Conservation (phyloP, 2,329 filamentous ascomycete species). For the Ceratocystis alfenasii region DNA sequence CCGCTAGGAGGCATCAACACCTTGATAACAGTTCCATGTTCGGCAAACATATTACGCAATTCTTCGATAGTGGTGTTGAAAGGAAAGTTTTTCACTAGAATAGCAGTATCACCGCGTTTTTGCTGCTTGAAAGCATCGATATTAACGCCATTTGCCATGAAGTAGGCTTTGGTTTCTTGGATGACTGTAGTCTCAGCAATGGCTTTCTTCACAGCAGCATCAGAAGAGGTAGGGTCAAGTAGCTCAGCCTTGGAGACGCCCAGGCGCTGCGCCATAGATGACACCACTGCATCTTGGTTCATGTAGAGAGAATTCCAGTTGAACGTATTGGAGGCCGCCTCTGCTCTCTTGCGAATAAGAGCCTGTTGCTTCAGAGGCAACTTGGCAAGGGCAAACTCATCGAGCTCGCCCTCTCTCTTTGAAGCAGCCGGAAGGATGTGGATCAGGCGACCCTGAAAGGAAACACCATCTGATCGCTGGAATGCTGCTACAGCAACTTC, state of each 20-base stretch:
- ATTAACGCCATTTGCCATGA: slow-evolving; percentile 76
- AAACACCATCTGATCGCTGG: slow-evolving; percentile 64
- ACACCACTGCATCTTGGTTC: slow-evolving; percentile 90
- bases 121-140: slow-evolving; percentile 80
- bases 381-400: slow-evolving; percentile 83
- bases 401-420: slow-evolving; percentile 69
- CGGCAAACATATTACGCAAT: slow-evolving; percentile 67
- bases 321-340: slow-evolving; percentile 67
- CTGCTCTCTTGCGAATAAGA: slow-evolving; percentile 71
- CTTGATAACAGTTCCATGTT: slow-evolving; percentile 67
- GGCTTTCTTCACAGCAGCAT: slow-evolving; percentile 91
- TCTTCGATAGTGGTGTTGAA: slow-evolving; percentile 71
- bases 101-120: slow-evolving; percentile 72
- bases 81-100: slow-evolving; percentile 90
- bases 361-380: slow-evolving; percentile 90
- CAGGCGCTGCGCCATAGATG: slow-evolving; percentile 73
- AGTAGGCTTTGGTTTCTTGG: slow-evolving; percentile 90
- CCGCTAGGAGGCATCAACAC: slow-evolving; percentile 87
- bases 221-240: slow-evolving; percentile 86
- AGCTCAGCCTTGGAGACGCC: slow-evolving; percentile 85
- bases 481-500: slow-evolving; percentile 68
- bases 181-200: slow-evolving; percentile 94
- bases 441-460: slow-evolving; percentile 83
- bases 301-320: slow-evolving; percentile 99
- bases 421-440: slow-evolving; percentile 77